Evolutionary conservation across 192 early-diverging fungal species (phyloP).

Genomic region (Dissophora globulifera): DNA sequence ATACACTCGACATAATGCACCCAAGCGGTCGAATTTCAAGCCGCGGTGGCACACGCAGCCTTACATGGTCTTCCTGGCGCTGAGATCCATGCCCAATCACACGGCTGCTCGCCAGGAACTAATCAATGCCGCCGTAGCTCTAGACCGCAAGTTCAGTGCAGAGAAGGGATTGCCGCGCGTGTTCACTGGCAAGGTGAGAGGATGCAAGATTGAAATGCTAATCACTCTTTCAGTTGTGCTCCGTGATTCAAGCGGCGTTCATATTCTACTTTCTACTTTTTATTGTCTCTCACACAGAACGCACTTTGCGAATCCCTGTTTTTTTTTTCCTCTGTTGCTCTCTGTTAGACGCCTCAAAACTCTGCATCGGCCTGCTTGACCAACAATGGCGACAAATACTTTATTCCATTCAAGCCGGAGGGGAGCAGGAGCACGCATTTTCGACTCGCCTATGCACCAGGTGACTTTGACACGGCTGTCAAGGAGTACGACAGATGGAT

Average conservation of each 20-base stretch:
- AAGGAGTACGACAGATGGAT: constrained; percentile 82
- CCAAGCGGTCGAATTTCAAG: constrained; percentile 45
- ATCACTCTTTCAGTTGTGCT: not conserved
- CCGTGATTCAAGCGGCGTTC: too few species aligned
- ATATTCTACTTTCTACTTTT: not conserved
- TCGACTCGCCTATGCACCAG: constrained; percentile 82
- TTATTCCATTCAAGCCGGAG: constrained; percentile 74
- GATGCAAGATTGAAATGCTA: not conserved
- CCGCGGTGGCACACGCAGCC: constrained; percentile 93
- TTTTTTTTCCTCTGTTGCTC: too few species aligned
- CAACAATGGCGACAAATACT: constrained; percentile 80
- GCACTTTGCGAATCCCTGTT: not conserved
- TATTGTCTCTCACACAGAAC: too few species aligned
- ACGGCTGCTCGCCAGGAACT: constrained; percentile 77
- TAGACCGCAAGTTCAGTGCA: constrained; percentile 80
- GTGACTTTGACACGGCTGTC: constrained; percentile 81
- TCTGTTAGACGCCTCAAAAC: constrained; percentile 83
- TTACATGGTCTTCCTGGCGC: constrained; percentile 84
- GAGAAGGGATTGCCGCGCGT: constrained; percentile 78
- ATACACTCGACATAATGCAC: constrained; percentile 45
- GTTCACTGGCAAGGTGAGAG: constrained; percentile 87
- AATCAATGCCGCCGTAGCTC: constrained; percentile 74
- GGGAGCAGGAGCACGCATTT: constrained; percentile 78
- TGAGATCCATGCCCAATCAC: constrained; percentile 73
- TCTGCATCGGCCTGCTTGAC: constrained; percentile 81